Conservation (phyloP, 2,329 filamentous ascomycete genomes). For the Trichoderma koningii region DNA sequence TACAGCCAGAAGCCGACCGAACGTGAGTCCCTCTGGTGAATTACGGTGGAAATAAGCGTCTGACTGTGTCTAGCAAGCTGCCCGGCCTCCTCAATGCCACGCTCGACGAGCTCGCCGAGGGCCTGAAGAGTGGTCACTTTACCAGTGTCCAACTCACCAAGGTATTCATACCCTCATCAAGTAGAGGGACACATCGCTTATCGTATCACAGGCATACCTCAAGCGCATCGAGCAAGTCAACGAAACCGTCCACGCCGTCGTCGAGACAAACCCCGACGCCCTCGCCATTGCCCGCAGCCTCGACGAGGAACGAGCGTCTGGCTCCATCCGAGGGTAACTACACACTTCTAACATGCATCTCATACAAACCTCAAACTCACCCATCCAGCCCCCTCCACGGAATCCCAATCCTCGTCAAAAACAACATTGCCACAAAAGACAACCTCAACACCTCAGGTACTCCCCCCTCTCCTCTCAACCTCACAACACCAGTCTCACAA, state of each 20-base stretch:
- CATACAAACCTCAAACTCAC: neutral
- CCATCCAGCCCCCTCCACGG: conserved; percentile 55
- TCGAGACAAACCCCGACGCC: conserved; percentile 43
- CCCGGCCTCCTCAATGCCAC: conserved; percentile 40
- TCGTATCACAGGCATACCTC: conserved; percentile 30
- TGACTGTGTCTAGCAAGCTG: conserved; percentile 28
- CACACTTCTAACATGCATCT: neutral
- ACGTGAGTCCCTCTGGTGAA: neutral
- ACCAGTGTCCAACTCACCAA: conserved; percentile 43
- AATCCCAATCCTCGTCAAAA: conserved; percentile 65
- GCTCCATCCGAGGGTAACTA: conserved; percentile 33
- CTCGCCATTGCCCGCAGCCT: conserved; percentile 37
- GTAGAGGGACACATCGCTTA: neutral
- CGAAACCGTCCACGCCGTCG: conserved; percentile 36
- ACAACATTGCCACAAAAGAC: conserved; percentile 64
- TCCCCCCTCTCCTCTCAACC: neutral
- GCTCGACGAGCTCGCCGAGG: conserved; percentile 39
- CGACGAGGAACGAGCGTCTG: conserved; percentile 38
- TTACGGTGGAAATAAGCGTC: neutral
- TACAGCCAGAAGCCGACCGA: neutral
- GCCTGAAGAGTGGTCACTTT: conserved; percentile 39
- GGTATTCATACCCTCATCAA: neutral
- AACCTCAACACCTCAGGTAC: conserved; percentile 57
- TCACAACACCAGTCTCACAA: neutral
- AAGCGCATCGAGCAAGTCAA: conserved; percentile 36